Evolutionary conservation across 1,284 basidiomycete species (phyloP).

Genomic region (Stygiomarasmius scandens): DNA sequence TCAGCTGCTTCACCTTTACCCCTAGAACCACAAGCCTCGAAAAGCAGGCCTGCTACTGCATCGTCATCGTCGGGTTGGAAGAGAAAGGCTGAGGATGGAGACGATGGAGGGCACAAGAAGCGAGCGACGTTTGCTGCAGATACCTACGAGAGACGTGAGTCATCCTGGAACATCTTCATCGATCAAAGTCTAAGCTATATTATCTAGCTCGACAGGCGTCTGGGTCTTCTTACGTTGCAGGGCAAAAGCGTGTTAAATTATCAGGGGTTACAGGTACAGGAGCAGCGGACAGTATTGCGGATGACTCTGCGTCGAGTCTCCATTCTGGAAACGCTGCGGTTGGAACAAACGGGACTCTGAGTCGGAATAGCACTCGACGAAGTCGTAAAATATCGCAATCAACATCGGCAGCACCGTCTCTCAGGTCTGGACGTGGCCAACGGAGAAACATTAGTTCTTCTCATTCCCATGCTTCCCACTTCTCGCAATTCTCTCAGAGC

Average conservation of each 20-base stretch:
- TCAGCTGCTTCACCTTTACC: slow-evolving; percentile 1
- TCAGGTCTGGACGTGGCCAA: not conserved
- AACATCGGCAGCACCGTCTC: not conserved
- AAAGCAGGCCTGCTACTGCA: not conserved
- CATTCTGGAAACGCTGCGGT: slow-evolving; percentile 22
- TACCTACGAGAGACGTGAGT: slow-evolving; percentile 40
- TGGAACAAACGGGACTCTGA: not conserved
- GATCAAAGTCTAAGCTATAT: slow-evolving; percentile 7
- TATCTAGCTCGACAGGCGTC: slow-evolving; percentile 43
- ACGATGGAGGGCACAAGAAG: slow-evolving; percentile 29
- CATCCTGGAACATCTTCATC: not conserved
- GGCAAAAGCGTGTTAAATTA: slow-evolving; percentile 66
- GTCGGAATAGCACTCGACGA: not conserved
- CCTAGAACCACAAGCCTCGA: not conserved
- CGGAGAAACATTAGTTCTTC: not conserved
- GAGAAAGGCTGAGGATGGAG: slow-evolving; percentile 51
- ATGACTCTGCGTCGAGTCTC: slow-evolving; percentile 3
- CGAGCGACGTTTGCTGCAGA: slow-evolving; percentile 47
- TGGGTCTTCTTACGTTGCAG: slow-evolving; percentile 46
- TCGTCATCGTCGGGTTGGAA: slow-evolving; percentile 29
- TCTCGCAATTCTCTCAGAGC: slow-evolving; percentile 4
- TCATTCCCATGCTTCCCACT: not conserved
- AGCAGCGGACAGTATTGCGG: not conserved
- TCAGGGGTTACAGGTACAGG: slow-evolving; percentile 40
- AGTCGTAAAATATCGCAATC: not conserved